These are phyloP conservation scores for Dillenia suffruticosa DNA, from an alignment of 164 flowering plant species.

Conservation along the genomic window DNA sequence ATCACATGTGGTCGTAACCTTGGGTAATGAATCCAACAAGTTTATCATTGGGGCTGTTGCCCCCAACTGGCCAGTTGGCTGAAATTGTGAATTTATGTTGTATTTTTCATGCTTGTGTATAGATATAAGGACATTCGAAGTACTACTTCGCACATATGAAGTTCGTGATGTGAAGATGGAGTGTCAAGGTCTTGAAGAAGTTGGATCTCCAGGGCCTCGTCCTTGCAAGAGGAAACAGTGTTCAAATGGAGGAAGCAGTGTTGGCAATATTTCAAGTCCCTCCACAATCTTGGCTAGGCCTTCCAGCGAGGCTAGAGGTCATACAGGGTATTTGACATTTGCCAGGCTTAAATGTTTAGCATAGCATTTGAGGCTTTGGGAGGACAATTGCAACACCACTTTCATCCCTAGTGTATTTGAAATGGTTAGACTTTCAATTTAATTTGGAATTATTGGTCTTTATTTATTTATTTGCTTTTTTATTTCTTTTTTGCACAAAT, in stretches of 20 bases:
- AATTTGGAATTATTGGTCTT: too few species aligned
- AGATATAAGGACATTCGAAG: constrained; percentile 93
- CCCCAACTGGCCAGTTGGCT: too few species aligned
- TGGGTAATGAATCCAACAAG: too few species aligned
- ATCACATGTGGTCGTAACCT: too few species aligned
- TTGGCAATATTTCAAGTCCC: constrained; percentile 19
- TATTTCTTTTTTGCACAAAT: too few species aligned
- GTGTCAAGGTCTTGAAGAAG: constrained; percentile 22
- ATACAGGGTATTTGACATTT: constrained; percentile 92
- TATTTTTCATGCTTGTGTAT: constrained; percentile 8
- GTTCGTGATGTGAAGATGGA: constrained; percentile 54
- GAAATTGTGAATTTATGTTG: neutral
- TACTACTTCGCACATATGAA: constrained; percentile 86
- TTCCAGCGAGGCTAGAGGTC: constrained; percentile 69
- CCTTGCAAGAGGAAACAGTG: constrained; percentile 69
- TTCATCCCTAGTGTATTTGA: too few species aligned
- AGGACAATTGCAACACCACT: too few species aligned
- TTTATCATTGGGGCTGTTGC: too few species aligned
- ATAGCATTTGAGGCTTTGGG: neutral
- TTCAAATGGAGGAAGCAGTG: constrained; percentile 34
- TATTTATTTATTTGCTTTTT: too few species aligned
- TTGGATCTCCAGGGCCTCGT: constrained; percentile 21
- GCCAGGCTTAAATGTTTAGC: constrained; percentile 65
- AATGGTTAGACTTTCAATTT: too few species aligned
- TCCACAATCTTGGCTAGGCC: constrained; percentile 57